Conservation (phyloP, 2,329 filamentous ascomycete species). For the Gremmenia infestans region DNA sequence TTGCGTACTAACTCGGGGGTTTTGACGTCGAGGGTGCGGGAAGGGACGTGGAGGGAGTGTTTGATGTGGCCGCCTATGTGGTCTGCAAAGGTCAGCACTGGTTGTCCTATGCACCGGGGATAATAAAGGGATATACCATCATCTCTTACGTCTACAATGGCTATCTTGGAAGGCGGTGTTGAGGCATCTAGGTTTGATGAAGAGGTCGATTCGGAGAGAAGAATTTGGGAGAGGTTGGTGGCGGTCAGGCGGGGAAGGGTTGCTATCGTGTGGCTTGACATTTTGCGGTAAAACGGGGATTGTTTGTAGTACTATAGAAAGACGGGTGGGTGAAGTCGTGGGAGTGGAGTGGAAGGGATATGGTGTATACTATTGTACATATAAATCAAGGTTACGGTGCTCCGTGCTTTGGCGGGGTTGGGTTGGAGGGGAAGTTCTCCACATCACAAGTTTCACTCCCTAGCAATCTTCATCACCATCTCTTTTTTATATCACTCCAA, state of each 20-base stretch:
- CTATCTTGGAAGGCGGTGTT: slow-evolving; percentile 41
- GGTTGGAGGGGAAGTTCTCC: too few relatives aligned
- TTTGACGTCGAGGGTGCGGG: slow-evolving; percentile 63
- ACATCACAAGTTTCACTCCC: too few relatives aligned
- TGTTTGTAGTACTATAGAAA: background rate
- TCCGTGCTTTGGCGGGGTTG: too few relatives aligned
- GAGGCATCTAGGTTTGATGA: slow-evolving; percentile 23
- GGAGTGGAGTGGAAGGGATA: background rate
- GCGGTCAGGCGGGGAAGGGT: slow-evolving; percentile 30
- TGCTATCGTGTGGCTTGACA: slow-evolving; percentile 21
- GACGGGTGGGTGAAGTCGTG: background rate
- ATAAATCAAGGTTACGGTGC: too few relatives aligned
- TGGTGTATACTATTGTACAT: too few relatives aligned
- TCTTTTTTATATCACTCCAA: too few relatives aligned
- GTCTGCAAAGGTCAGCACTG: slow-evolving; percentile 46
- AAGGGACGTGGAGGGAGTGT: slow-evolving; percentile 71
- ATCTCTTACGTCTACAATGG: slow-evolving; percentile 86
- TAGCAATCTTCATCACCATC: too few relatives aligned
- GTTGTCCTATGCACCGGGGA: background rate
- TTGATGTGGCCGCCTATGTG: slow-evolving; percentile 87
- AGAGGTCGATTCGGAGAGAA: slow-evolving; percentile 20
- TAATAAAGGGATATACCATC: slow-evolving; percentile 47
- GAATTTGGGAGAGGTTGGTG: slow-evolving; percentile 24
- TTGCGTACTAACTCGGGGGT: slow-evolving; percentile 79
- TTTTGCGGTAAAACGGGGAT: slow-evolving; percentile 9